phyloP scores from a whole-genome alignment of 306 rosid species.

The Ormosia semicastrata region DNA sequence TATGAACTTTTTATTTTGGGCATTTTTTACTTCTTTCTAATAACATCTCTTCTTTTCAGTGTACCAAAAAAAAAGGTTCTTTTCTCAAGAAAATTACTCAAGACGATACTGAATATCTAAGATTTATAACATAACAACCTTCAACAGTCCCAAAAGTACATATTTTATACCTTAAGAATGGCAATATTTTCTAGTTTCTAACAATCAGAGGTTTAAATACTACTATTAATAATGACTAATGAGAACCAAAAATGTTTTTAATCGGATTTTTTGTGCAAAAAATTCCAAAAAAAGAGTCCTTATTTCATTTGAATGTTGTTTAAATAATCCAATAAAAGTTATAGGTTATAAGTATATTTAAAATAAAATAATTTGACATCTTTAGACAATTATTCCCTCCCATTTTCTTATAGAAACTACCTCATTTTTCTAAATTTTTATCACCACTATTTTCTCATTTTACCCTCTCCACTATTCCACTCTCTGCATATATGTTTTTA shows the following conservation, averaged over 20 bases:
- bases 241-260: not conserved
- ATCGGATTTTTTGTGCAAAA: too few species aligned
- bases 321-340: too few species aligned
- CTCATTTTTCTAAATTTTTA: not conserved
- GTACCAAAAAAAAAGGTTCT: not conserved
- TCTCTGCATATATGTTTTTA: not conserved
- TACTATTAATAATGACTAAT: not conserved
- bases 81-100: not conserved
- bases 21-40: not conserved
- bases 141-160: constrained; percentile 6
- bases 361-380: not conserved
- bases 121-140: not conserved
- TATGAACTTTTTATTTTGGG: not conserved
- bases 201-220: not conserved
- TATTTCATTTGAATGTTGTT: not conserved
- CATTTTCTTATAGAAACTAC: not conserved
- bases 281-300: not conserved
- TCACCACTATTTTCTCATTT: not conserved
- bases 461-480: constrained; percentile 1
- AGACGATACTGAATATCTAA: constrained; percentile 1
- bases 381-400: not conserved
- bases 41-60: not conserved
- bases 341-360: not conserved
- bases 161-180: not conserved
- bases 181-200: not conserved